A percentile compares a stretch with the other conserved stretches of the same genome.
phyloP scores from a whole-genome alignment of 2,329 filamentous ascomycete genomes.

The Capronia coronata region DNA sequence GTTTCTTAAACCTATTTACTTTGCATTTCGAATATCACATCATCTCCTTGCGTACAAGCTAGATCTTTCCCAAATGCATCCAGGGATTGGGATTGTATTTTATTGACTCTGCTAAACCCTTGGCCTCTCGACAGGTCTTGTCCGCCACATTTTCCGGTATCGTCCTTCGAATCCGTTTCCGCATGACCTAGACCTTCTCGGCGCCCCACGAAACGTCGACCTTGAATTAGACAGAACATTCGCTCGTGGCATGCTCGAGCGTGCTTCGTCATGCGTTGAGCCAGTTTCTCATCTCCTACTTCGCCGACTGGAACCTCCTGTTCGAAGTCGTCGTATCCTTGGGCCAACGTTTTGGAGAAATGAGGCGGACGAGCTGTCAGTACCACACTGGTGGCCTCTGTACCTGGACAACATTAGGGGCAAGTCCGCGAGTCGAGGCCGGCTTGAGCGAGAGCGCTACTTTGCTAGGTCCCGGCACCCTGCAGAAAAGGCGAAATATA shows the following conservation, averaged over 20 bases:
- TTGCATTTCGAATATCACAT: neutral
- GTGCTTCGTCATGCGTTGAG: slow-evolving; percentile 45
- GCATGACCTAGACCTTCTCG: slow-evolving; percentile 3
- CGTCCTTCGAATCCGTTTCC: neutral
- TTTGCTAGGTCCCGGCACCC: neutral
- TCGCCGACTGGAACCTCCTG: slow-evolving; percentile 36
- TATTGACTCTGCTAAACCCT: neutral
- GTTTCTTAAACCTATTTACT: neutral
- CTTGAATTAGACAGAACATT: neutral
- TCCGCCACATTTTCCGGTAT: neutral
- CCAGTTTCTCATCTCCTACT: slow-evolving; percentile 44
- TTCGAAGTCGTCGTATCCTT: slow-evolving; percentile 35
- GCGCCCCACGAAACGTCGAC: neutral
- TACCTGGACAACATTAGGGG: slow-evolving; percentile 28
- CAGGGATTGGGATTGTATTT: neutral
- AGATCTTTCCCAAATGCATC: neutral
- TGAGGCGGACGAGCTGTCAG: slow-evolving; percentile 30
- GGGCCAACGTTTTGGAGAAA: slow-evolving; percentile 36
- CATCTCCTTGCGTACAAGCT: neutral
- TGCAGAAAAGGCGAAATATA: neutral
- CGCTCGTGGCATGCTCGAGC: slow-evolving; percentile 46
- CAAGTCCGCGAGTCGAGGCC: neutral
- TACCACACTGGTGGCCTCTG: slow-evolving; percentile 33
- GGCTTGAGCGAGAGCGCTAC: neutral
- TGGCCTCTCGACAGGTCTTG: neutral